Evolutionary conservation across 139 green algal species (phyloP).

Genomic region (Protoeuglena noctilucae): DNA sequence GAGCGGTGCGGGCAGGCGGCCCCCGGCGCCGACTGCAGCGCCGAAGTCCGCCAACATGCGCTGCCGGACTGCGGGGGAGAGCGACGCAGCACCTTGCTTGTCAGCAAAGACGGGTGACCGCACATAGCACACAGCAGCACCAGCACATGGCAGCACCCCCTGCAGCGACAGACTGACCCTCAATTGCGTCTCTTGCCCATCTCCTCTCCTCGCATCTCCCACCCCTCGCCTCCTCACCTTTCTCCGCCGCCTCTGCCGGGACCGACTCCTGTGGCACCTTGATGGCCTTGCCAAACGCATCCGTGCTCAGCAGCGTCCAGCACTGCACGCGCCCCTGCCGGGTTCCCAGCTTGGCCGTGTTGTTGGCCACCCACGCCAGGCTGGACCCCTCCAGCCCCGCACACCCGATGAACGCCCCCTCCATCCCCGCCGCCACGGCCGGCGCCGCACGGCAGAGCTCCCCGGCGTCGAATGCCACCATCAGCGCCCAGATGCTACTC

Average conservation of each 20-base stretch:
- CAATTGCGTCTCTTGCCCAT: too few relatives aligned
- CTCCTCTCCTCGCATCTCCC: too few relatives aligned
- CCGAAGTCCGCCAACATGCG: not conserved
- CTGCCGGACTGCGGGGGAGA: too few relatives aligned
- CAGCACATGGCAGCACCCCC: too few relatives aligned
- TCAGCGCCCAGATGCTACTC: conserved; percentile 45
- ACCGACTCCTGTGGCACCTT: conserved; percentile 46
- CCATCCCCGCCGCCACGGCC: conserved; percentile 16
- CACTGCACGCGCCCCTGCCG: conserved; percentile 27
- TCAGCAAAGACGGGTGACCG: too few relatives aligned
- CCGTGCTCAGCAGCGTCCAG: conserved; percentile 63
- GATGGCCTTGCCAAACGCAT: conserved; percentile 30
- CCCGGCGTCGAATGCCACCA: conserved; percentile 43
- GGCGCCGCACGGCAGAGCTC: conserved; percentile 20
- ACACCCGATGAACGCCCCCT: not conserved
- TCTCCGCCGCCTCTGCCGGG: conserved; percentile 25
- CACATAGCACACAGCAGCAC: too few relatives aligned
- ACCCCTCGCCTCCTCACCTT: conserved; percentile 23
- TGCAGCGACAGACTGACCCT: too few relatives aligned
- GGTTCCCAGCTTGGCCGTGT: conserved; percentile 45
- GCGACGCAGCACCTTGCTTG: too few relatives aligned
- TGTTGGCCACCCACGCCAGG: conserved; percentile 56
- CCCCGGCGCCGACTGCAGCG: not conserved
- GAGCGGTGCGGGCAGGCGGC: too few relatives aligned
- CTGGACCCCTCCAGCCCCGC: conserved; percentile 9